Evolutionary conservation across 805 yeast genomes (phyloP).

Genomic region (Priceomyces melissophilus): DNA sequence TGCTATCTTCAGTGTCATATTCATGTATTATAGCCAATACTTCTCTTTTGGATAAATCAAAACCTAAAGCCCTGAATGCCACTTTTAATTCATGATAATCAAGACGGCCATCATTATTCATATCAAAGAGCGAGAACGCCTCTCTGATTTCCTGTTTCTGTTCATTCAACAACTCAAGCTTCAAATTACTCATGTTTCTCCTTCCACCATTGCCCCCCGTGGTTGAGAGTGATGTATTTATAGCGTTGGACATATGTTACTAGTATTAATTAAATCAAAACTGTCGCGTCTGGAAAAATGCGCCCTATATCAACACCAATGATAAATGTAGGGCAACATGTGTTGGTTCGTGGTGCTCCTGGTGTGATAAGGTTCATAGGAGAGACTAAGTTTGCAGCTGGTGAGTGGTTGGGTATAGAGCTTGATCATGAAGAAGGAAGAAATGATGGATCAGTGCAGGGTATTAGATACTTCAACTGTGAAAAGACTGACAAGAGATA

Average conservation of each 20-base stretch:
- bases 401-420: constrained; percentile 52
- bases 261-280: too few relatives aligned
- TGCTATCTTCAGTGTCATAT: constrained; percentile 74
- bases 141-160: constrained; percentile 90
- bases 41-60: constrained; percentile 73
- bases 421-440: constrained; percentile 40
- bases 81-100: constrained; percentile 94
- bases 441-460: constrained; percentile 48
- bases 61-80: constrained; percentile 91
- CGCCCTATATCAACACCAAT: background rate
- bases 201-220: constrained; percentile 11
- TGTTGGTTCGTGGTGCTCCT: constrained; percentile 31
- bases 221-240: constrained; percentile 8
- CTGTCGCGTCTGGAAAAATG: too few relatives aligned
- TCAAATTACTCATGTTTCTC: constrained; percentile 40
- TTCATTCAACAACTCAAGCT: constrained; percentile 71
- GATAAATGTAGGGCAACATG: constrained; percentile 24
- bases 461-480: constrained; percentile 42
- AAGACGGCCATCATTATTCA: constrained; percentile 84
- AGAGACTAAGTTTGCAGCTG: constrained; percentile 54
- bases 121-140: constrained; percentile 87
- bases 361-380: constrained; percentile 55
- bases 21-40: constrained; percentile 74
- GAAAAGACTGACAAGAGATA: constrained; percentile 20
- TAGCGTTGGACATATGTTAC: constrained; percentile 8